phyloP scores from a whole-genome alignment of 2,329 filamentous ascomycete genomes.

The Epichloe hybrida region DNA sequence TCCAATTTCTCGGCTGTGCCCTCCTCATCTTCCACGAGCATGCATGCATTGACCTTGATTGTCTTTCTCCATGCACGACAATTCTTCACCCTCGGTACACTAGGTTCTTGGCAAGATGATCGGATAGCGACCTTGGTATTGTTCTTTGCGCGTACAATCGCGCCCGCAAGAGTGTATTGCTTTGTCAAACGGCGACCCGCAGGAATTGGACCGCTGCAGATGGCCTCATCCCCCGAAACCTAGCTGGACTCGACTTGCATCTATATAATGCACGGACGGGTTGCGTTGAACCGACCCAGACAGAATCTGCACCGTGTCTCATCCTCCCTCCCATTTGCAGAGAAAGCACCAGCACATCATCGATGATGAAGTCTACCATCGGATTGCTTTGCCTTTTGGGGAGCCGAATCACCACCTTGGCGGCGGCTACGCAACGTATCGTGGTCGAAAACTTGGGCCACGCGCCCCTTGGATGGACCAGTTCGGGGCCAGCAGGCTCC shows the following conservation, averaged over 20 bases:
- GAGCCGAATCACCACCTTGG: background rate
- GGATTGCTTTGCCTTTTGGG: background rate
- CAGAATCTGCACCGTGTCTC: background rate
- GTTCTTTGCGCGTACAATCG: background rate
- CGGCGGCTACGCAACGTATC: background rate
- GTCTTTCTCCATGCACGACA: background rate
- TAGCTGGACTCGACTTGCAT: background rate
- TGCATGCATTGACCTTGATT: background rate
- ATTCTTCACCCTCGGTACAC: background rate
- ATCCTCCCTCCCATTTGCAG: background rate
- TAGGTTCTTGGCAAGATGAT: background rate
- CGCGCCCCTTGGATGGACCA: slow-evolving; percentile 13
- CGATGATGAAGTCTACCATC: background rate
- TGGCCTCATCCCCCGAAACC: background rate
- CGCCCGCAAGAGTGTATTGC: background rate
- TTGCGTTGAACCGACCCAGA: background rate
- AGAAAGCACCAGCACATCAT: background rate
- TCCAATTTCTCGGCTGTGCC: background rate
- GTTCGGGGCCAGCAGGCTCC: slow-evolving; percentile 7
- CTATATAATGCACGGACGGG: background rate
- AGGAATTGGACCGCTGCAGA: background rate
- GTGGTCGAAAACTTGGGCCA: slow-evolving; percentile 11
- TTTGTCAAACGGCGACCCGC: background rate
- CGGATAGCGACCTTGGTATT: background rate
- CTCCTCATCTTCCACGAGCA: no score